Evolutionary conservation across 2,329 filamentous ascomycete genomes (phyloP), one percentile per base, ranked within the genome.

Genomic region (Colletotrichum higginsianum): DNA sequence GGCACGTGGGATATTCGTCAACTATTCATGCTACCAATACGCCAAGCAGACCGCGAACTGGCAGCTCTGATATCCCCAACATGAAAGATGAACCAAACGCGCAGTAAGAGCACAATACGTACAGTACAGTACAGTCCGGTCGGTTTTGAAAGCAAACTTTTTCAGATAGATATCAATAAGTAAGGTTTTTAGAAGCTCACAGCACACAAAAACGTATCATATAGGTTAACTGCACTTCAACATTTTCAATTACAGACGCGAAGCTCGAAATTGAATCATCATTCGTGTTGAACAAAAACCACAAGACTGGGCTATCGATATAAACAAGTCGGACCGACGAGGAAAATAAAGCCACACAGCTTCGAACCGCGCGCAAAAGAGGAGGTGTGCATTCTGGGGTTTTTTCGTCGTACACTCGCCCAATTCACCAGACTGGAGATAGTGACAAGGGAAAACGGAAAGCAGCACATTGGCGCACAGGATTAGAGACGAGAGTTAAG

Each of bases 401-500:
- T 68, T 35, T 68, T 44, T 58, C n/a, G n/a, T 58, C n/a, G n/a
- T 11, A 68, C 26, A 58, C 35, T 58, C 57, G 57, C 52, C 52
- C 68, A 30, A 9, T 35, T 35, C 21, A 46, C n/a, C 18, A 40
- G 8, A 35, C 13, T 26, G 13, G 42, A 58, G 68, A 66, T 47
- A 44, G 12, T 11, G 47, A 42, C 65, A 64, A 47, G 15, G 12
- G 9, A 8, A 7, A 35, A 9, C 7, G 8, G 23, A 60, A 72
- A 49, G 21, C 12, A 40, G 35, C 55, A 58, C 53, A 58, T 18
- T 23, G 30, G 30, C 30, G 9, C 26, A 15, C 7, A 30, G 15
- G 8, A 38, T 79, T 79, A 87, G 47, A 87, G 77, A 58, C 86
- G 85, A 73, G 77, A 80, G 1, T 78, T 75, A 23, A 86, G 78